Evolutionary conservation across 2,329 filamentous ascomycete species (phyloP).

Genomic region (Epichloe gansuensis): DNA sequence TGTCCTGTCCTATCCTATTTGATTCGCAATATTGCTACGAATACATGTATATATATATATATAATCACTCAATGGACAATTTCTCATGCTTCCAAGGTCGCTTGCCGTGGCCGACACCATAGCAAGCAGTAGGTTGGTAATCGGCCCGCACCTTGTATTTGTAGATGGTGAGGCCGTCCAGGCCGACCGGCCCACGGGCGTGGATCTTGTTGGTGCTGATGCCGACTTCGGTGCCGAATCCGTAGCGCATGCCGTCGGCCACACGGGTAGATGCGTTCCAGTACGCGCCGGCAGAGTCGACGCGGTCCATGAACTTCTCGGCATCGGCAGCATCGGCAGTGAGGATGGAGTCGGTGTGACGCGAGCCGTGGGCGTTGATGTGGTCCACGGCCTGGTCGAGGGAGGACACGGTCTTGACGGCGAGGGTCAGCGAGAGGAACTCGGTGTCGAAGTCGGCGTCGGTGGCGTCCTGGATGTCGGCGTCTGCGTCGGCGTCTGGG

Average conservation of each 20-base stretch:
- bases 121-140: conserved; percentile 70
- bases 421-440: conserved; percentile 72
- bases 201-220: conserved; percentile 99
- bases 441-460: conserved; percentile 75
- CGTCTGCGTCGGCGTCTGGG: conserved; percentile 20
- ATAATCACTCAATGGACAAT: conserved; percentile 14
- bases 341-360: conserved; percentile 87
- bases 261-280: conserved; percentile 95
- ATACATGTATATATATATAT: background rate
- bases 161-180: conserved; percentile 93
- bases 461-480: conserved; percentile 49
- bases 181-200: conserved; percentile 77
- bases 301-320: conserved; percentile 67
- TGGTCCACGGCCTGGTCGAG: conserved; percentile 66
- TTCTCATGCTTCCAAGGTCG: conserved; percentile 46
- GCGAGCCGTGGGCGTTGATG: conserved; percentile 84
- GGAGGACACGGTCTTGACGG: conserved; percentile 63
- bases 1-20: background rate
- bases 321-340: conserved; percentile 56
- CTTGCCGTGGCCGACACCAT: conserved; percentile 51
- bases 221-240: conserved; percentile 94
- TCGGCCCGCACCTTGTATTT: conserved; percentile 82
- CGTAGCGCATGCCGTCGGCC: conserved; percentile 92
- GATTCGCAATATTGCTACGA: background rate
- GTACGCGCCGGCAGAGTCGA: conserved; percentile 88